Percentiles rank a stretch among this genome's conserved stretches.
These are phyloP conservation scores for Pythium insidiosum DNA, from an alignment of 352 stramenopile genomes.

Conservation along the genomic window DNA sequence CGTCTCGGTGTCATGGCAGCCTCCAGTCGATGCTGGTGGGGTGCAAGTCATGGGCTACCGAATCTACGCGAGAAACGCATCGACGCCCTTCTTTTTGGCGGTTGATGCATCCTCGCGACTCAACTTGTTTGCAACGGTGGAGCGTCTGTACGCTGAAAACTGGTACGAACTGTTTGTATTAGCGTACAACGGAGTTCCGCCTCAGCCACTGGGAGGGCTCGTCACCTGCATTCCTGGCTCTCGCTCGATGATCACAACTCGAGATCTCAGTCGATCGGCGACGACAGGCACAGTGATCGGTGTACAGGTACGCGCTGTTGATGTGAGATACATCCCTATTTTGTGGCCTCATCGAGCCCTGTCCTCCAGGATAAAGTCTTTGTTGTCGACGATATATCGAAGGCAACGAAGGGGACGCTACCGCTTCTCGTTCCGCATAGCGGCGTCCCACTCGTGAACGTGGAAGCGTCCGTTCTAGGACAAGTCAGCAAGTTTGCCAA, in stretches of 20 bases:
- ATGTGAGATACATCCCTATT: too few species aligned
- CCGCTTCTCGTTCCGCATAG: conserved; percentile 19
- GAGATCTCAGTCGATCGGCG: conserved; percentile 26
- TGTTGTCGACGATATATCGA: conserved; percentile 31
- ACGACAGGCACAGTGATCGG: conserved; percentile 26
- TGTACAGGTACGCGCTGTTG: background rate
- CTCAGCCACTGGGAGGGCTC: conserved; percentile 15
- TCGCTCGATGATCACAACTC: conserved; percentile 21
- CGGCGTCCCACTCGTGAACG: conserved; percentile 17
- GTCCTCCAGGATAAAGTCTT: too few species aligned
- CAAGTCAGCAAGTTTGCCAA: conserved; percentile 19
- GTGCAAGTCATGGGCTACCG: conserved; percentile 16
- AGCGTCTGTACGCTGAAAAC: conserved; percentile 23
- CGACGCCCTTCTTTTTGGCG: conserved; percentile 21
- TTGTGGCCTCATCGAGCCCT: too few species aligned
- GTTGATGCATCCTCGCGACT: conserved; percentile 1
- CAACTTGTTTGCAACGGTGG: conserved; percentile 10
- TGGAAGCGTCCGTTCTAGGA: conserved; percentile 18
- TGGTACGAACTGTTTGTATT: conserved; percentile 51
- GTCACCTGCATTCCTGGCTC: conserved; percentile 28
- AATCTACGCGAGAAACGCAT: conserved; percentile 22
- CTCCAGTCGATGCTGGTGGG: conserved; percentile 47
- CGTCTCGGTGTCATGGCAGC: conserved; percentile 38
- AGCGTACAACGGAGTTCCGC: conserved; percentile 18
- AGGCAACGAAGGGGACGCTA: conserved; percentile 19